A percentile compares a stretch with the other conserved stretches of the same genome.
phyloP scores from a whole-genome alignment of 2,329 filamentous ascomycete genomes.

The Helotiales sp. region DNA sequence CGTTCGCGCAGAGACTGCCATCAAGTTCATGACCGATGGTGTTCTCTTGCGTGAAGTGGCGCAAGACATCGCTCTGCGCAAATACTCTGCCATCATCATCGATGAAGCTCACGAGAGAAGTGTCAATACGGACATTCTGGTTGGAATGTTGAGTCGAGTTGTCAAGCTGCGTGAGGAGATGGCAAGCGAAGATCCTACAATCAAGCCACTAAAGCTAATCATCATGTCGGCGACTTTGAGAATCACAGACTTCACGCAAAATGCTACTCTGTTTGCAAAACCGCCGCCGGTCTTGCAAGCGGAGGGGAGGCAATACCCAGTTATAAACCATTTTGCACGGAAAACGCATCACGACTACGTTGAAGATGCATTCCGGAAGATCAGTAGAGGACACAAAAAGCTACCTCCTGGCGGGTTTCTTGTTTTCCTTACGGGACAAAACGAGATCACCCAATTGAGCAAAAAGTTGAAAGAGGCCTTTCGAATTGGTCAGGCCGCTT shows the following conservation, averaged over 20 bases:
- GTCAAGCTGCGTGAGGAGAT: constrained; percentile 82
- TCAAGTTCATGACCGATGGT: constrained; percentile 99
- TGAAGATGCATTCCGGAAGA: constrained; percentile 86
- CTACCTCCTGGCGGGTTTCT: constrained; percentile 89
- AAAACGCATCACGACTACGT: constrained; percentile 86
- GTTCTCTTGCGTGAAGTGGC: constrained; percentile 90
- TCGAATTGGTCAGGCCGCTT: constrained; percentile 52
- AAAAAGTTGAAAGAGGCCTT: constrained; percentile 74
- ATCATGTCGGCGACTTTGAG: constrained; percentile 98
- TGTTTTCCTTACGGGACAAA: constrained; percentile 92
- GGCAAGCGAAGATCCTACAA: constrained; percentile 69
- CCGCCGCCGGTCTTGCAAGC: constrained; percentile 86
- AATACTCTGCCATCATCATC: constrained; percentile 93
- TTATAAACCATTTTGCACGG: constrained; percentile 86
- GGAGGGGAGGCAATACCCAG: constrained; percentile 89
- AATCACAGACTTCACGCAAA: constrained; percentile 88
- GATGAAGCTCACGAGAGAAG: constrained; percentile 98
- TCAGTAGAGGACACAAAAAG: constrained; percentile 85
- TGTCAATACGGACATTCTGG: constrained; percentile 97
- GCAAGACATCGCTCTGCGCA: constrained; percentile 83
- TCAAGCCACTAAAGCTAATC: constrained; percentile 85
- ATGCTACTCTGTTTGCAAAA: constrained; percentile 75
- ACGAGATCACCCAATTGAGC: constrained; percentile 85
- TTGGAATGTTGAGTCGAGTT: constrained; percentile 94
- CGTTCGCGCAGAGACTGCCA: constrained; percentile 76